phyloP scores from a whole-genome alignment of 805 yeast species.

The Hanseniaspora hatyaiensis region DNA sequence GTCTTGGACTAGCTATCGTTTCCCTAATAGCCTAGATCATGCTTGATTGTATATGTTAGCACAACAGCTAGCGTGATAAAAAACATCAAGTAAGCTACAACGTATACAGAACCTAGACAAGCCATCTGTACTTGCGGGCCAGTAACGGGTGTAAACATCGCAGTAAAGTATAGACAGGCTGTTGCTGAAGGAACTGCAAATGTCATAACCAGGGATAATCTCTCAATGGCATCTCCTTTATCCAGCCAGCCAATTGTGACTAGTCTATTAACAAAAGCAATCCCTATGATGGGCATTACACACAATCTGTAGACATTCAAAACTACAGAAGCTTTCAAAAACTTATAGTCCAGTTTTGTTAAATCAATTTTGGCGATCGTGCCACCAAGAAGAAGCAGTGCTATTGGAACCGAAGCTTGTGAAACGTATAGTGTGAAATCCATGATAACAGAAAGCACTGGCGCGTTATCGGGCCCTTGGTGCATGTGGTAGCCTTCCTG shows the following conservation, averaged over 20 bases:
- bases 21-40: constrained; percentile 23
- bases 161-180: constrained; percentile 75
- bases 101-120: constrained; percentile 58
- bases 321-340: constrained; percentile 46
- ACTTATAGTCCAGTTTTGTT: constrained; percentile 47
- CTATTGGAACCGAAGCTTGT: constrained; percentile 79
- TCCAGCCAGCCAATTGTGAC: constrained; percentile 53
- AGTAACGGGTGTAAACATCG: constrained; percentile 66
- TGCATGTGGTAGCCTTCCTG: constrained; percentile 40
- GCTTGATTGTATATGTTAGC: constrained; percentile 43
- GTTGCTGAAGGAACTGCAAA: constrained; percentile 85
- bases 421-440: constrained; percentile 73
- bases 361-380: constrained; percentile 68
- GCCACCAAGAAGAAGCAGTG: constrained; percentile 71
- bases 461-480: constrained; percentile 72
- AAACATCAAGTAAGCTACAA: constrained; percentile 53
- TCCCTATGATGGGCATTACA: constrained; percentile 69
- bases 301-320: constrained; percentile 50
- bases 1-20: too few relatives aligned
- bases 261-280: constrained; percentile 53
- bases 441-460: constrained; percentile 75
- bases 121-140: constrained; percentile 54
- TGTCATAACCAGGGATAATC: constrained; percentile 61
- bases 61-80: constrained; percentile 60
- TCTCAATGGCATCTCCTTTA: constrained; percentile 36